Conservation (phyloP, 495 filamentous ascomycete genomes). For the Neurospora hispaniola region DNA sequence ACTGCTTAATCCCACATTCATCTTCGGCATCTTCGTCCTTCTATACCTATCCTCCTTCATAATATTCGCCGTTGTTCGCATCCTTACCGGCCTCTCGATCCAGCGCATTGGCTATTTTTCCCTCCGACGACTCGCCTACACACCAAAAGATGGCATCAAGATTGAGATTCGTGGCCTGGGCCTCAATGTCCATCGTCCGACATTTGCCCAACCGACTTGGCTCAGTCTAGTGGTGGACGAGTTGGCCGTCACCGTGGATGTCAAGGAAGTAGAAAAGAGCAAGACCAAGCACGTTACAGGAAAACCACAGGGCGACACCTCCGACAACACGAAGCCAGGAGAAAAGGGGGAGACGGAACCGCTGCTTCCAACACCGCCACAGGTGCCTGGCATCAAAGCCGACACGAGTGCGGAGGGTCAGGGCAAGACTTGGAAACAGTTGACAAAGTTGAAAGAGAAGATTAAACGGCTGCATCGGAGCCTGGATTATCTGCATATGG, state of each 20-base stretch:
- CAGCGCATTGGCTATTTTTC: constrained; percentile 90
- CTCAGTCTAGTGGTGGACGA: constrained; percentile 80
- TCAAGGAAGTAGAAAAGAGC: constrained; percentile 46
- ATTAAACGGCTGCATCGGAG: constrained; percentile 79
- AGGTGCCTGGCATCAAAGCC: constrained; percentile 13
- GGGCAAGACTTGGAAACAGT: constrained; percentile 67
- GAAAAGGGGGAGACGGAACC: constrained; percentile 10
- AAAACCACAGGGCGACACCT: not conserved
- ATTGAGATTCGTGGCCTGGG: constrained; percentile 86
- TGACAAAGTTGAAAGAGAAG: constrained; percentile 68
- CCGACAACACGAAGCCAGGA: constrained; percentile 16
- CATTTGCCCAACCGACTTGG: constrained; percentile 96
- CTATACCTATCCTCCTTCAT: constrained; percentile 87
- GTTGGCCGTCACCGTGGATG: constrained; percentile 71
- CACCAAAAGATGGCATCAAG: constrained; percentile 72
- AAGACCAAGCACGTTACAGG: constrained; percentile 14
- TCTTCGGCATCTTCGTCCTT: constrained; percentile 72
- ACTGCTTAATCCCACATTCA: constrained; percentile 59
- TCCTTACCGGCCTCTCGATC: constrained; percentile 89
- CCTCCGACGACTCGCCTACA: constrained; percentile 78
- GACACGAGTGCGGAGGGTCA: constrained; percentile 26
- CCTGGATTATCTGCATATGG: constrained; percentile 78
- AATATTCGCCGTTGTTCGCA: constrained; percentile 83
- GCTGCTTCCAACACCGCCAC: constrained; percentile 12
- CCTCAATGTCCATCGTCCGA: constrained; percentile 78